Evolutionary conservation across 495 filamentous ascomycete species (phyloP), one percentile per base, ranked within the genome.

Genomic region (Pseudomonodictys pantanalensis): DNA sequence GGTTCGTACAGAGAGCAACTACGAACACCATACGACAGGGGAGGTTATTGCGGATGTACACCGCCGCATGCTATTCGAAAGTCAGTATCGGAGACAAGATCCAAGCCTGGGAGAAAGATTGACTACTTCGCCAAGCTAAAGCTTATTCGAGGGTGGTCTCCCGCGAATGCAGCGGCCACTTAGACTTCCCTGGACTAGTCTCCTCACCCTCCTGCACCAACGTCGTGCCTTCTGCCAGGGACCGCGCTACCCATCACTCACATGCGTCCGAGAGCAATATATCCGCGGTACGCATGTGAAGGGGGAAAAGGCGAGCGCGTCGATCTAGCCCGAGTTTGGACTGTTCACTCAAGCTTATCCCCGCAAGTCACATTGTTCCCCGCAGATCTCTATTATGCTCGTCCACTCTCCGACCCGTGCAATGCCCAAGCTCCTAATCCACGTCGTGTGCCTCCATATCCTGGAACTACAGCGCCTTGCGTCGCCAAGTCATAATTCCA

Each of bases 151-250:
- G 38, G 29, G 3, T 35, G 41, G 49, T 23, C 49, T 52, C 49
- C n/a, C 49, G 49, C 23, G 29, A 15, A 2, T 41, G 49, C 49
- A 52, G 29, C 49, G n/a, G 49, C 30, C 49, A 23, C 49, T 52
- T 38, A 17, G 32, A 7, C 5, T 5, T 4, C 45, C 45, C 28
- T 11, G 9, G 35, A 5, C 15, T 10, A 12, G 18, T 22, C 22
- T 5, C 3, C 43, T 11, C 7, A 20, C 24, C 24, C 24, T 17
- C 8, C 22, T 55, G 52, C 35, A 55, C 9, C 10, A 42, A 32
- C 39, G 22, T 26, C 15, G 12, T n/a, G 4, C 50, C 30, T n/a
- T 18, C 2, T 29, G 29, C 28, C 47, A 50, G 47, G 47, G 47
- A 22, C 50, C n/a, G n/a, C 17, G 24, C 28, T 23, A 33, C 24